A percentile compares a stretch with the other conserved stretches of the same genome.
Conservation (phyloP, 2,329 filamentous ascomycete species). For the Apiospora hydei region DNA sequence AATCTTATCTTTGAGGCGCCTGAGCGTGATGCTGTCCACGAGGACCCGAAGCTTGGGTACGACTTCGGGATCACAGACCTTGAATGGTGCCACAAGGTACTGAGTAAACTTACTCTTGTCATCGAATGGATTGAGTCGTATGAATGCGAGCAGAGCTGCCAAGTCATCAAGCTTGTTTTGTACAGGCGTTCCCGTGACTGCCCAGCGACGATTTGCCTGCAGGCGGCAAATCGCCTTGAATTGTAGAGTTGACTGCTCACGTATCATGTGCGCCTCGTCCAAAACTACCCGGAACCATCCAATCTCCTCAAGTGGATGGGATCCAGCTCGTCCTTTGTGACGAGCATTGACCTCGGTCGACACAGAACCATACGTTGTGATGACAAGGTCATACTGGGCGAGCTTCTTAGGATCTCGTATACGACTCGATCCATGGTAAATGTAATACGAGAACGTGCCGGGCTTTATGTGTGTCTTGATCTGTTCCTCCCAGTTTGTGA, state of each 20-base stretch:
- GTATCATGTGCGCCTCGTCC: constrained; percentile 94
- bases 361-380: constrained; percentile 92
- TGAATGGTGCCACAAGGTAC: constrained; percentile 86
- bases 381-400: constrained; percentile 79
- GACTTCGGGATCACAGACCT: constrained; percentile 82
- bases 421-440: constrained; percentile 86
- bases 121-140: constrained; percentile 85
- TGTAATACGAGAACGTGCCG: constrained; percentile 72
- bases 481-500: constrained; percentile 95
- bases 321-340: constrained; percentile 64
- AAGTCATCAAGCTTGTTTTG: constrained; percentile 94
- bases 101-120: constrained; percentile 77
- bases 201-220: constrained; percentile 85
- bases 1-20: constrained; percentile 91
- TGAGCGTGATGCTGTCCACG: constrained; percentile 92
- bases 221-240: constrained; percentile 86
- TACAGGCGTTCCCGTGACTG: constrained; percentile 94
- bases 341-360: constrained; percentile 77
- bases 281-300: constrained; percentile 95
- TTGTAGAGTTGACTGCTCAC: constrained; percentile 80
- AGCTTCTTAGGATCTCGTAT: constrained; percentile 73
- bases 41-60: constrained; percentile 86
- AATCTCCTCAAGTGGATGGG: constrained; percentile 75
- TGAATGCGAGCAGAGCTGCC: constrained; percentile 83
- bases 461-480: constrained; percentile 80